A percentile compares a stretch with the other conserved stretches of the same genome.
Conservation (phyloP, 129 eudicot genomes). For the Helichrysum umbraculigerum region DNA sequence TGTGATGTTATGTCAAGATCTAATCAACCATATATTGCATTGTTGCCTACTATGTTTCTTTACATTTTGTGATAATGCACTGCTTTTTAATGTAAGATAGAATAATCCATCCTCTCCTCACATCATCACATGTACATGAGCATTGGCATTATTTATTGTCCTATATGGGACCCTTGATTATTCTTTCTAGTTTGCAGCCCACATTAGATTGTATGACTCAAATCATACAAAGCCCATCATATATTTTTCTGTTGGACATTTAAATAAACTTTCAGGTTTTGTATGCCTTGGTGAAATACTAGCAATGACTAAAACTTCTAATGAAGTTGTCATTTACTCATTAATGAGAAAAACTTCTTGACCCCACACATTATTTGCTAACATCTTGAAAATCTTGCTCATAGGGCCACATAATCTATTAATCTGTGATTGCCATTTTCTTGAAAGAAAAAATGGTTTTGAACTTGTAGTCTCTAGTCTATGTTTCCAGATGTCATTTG, state of each 20-base stretch:
- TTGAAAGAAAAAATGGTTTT: constrained; percentile 8
- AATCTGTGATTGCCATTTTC: constrained; percentile 20
- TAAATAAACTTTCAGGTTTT: background rate
- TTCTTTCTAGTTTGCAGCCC: constrained; percentile 31
- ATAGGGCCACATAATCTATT: constrained; percentile 8
- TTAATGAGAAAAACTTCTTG: background rate
- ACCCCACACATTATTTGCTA: constrained; percentile 14
- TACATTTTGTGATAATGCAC: constrained; percentile 14
- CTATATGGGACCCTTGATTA: constrained; percentile 29
- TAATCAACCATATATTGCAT: constrained; percentile 27
- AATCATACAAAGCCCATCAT: constrained; percentile 35
- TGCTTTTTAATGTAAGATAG: background rate
- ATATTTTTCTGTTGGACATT: background rate
- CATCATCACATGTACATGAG: constrained; percentile 13
- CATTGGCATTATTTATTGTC: constrained; percentile 23
- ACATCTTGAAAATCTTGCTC: background rate
- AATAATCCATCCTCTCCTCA: background rate
- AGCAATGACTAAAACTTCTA: background rate
- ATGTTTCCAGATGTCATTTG: constrained; percentile 16
- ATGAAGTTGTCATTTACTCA: background rate
- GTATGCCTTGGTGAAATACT: background rate
- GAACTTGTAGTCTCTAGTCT: background rate
- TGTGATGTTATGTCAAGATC: constrained; percentile 35
- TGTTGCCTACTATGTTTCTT: constrained; percentile 30
- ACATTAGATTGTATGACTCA: constrained; percentile 21